phyloP scores from a whole-genome alignment of 1,139 yeast genomes.

The Yamadazyma jaroonii region DNA sequence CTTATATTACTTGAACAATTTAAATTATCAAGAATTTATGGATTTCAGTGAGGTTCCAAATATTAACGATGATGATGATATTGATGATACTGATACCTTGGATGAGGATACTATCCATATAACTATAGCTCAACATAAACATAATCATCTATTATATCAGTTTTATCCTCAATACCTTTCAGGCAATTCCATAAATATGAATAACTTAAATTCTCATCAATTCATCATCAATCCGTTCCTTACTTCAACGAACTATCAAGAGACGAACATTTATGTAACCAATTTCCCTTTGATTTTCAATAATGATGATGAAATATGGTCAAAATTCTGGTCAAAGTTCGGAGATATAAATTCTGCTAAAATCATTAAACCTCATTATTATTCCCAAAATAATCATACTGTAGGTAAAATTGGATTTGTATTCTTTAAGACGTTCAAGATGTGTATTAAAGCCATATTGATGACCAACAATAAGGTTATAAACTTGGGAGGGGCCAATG shows the following conservation, averaged over 20 bases:
- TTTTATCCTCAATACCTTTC: constrained; percentile 13
- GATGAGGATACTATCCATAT: constrained; percentile 16
- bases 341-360: constrained; percentile 44
- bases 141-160: constrained; percentile 30
- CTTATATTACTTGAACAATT: constrained; percentile 29
- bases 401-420: constrained; percentile 44
- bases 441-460: constrained; percentile 40
- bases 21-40: constrained; percentile 25
- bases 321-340: constrained; percentile 39
- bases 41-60: constrained; percentile 16
- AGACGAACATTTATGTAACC: constrained; percentile 57
- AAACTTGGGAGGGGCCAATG: constrained; percentile 19
- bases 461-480: constrained; percentile 34
- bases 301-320: constrained; percentile 40
- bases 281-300: constrained; percentile 46
- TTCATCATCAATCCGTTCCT: constrained; percentile 8
- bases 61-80: constrained; percentile 15
- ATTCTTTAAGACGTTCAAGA: constrained; percentile 34
- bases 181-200: neutral
- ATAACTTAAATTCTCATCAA: constrained; percentile 9
- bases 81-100: constrained; percentile 5
- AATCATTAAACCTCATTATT: constrained; percentile 43
- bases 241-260: constrained; percentile 42
- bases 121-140: constrained; percentile 41
- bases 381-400: constrained; percentile 18